Base-by-base conservation (phyloP, 139 green algal genomes). In the Micractinium sp. region DNA sequence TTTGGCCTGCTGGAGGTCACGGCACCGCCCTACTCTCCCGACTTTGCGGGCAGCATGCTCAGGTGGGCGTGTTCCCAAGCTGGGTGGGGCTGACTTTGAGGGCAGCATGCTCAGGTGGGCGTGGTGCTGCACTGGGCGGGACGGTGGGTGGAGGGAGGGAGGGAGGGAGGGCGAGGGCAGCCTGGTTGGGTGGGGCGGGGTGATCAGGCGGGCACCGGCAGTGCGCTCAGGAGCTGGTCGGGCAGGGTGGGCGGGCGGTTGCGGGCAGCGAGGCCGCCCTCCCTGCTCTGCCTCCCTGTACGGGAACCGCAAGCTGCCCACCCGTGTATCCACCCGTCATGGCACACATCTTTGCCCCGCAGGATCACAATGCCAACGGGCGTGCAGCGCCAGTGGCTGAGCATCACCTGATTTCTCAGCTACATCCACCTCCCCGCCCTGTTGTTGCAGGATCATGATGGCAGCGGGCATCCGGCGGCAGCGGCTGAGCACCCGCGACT, bases 21-120 rank as follows among this genome's bases (percentile, higher is more conserved):
- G 61, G 87, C 81, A 5, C 93, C 93, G 16, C 93, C 93, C 31
- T 95, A 95, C 85, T 94, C 91, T 0, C 38, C 90, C 0, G 71
- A 86, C 1, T 95, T 95, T 83, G 89, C 89, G 2, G 84, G 84
- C 35, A 81, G 77, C 60, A 76, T 94, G 27, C 69, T 86, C 14
- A 39, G 88, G 83, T 87, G 83, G 47, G 63, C 63, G 22, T n/a
- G n/a, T n/a, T n/a, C n/a, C n/a, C n/a, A n/a, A n/a, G n/a, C n/a
- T n/a, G n/a, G n/a, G n/a, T n/a, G n/a, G n/a, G n/a, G n/a, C 63
- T 3, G 23, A 2, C 23, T 73, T 73, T 73, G 63, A 3, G 84
- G 75, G 83, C 66, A 31, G 47, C n/a, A 63, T 77, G 61, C 60
- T 87, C 16, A 56, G 61, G 38, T 80, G 35, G 66, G 66, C 27